Base-by-base conservation (phyloP, 768 basidiomycete species). In the Phlebiopsis flavidoalba region DNA sequence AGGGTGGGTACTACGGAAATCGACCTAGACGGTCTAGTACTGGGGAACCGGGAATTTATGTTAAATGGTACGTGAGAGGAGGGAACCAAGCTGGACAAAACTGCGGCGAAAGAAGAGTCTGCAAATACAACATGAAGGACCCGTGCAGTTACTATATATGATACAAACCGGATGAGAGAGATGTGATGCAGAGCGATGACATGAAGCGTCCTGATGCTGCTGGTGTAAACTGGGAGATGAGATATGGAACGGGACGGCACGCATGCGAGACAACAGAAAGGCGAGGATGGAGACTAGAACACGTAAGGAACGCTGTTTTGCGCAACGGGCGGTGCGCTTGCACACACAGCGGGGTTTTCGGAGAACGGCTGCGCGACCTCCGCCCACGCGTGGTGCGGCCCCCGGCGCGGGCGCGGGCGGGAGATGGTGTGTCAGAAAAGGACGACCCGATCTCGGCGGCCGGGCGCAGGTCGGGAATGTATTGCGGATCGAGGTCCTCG, bases 401-500 rank as follows among this genome's bases (percentile, higher is more conserved):
- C n/a, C n/a, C n/a, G n/a, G n/a, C n/a, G n/a, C n/a, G n/a, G 22
- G 7, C 35, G 43, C 54, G 54, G 14, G 17, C 54, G 54, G 54
- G 12, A 45, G 21, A 55, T 40, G 12, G 40, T 45, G 35, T 21
- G 54, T n/a, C 37, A 55, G 5, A 37, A 55, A n/a, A 55, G 5
- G 43, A 19, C 24, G 37, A 37, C 8, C 35, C 54, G 54, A 40
- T 45, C 40, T 55, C 54, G 54, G 54, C 15, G 43, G 36, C 12
- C n/a, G 26, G 26, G 21, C 22, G 54, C 19, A 37, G 26, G 14
- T 55, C 37, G 19, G 36, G 54, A 19, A 26, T 10, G 24, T 21
- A 55, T n/a, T 43, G 54, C 36, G 54, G 54, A 22, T 55, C 54
- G 35, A 55, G 54, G 26, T 55, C 54, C 37, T 36, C 54, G 54